Evolutionary conservation across 768 basidiomycete species (phyloP), one percentile per base, ranked within the genome.

Genomic region (Lanmaoa rubissima): DNA sequence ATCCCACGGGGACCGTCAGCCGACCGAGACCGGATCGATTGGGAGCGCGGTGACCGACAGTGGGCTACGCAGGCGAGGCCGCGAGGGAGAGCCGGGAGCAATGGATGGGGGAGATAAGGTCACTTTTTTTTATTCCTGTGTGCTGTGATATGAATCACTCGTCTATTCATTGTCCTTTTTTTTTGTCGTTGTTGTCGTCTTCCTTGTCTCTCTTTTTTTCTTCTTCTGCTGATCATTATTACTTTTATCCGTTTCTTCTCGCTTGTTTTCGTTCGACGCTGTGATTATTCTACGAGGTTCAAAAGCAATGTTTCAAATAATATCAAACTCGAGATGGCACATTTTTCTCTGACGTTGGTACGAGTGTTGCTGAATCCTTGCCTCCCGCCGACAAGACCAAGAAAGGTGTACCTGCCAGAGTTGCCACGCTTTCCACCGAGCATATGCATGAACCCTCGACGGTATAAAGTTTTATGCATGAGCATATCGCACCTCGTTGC

Each of bases 1-100:
- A 72, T 76, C 5, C 81, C 82, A 35, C 75, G 82, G 1, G 81
- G 80, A 5, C 82, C 81, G 3, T 79, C 77, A 11, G 80, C 79
- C 2, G 82, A 82, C 61, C 74, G 82, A 3, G 82, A 83, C 21
- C 68, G 79, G 14, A 55, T 60, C 14, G 81, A 80, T 17, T 72
- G 78, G 69, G 79, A 79, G 16, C 68, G 76, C n/a, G 73, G 75
- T 8, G 78, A 78, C n/a, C 60, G 78, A 12, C 66, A 62, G 19
- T 73, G 73, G 72, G 47, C 57, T 39, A 51, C 56, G 10, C 63
- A 66, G 19, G 52, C 69, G 16, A 59, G 70, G 44, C 40, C 70
- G 34, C 63, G 75, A 43, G 70, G 74, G 6, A 61, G 75, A 50
- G 70, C 73, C 1, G 72, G 69, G 36, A 75, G 75, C 34, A 68